phyloP scores from a whole-genome alignment of 139 green algal genomes.

The Coelastrella sp. region DNA sequence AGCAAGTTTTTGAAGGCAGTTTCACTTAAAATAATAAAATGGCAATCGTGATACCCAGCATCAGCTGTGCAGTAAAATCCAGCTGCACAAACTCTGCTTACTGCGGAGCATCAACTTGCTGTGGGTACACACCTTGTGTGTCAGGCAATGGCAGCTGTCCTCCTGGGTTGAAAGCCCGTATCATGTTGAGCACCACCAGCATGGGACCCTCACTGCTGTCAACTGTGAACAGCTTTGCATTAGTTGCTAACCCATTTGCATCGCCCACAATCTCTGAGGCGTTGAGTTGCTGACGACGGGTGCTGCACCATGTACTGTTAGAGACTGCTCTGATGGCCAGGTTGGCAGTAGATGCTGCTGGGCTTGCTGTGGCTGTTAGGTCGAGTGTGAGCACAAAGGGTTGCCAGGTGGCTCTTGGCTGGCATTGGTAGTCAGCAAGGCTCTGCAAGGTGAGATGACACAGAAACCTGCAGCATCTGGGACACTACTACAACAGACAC shows the following conservation, averaged over 20 bases:
- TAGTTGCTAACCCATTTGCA: not conserved
- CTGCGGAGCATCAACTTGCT: too few relatives aligned
- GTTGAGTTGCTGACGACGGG: not conserved
- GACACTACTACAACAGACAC: too few relatives aligned
- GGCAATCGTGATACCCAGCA: not conserved
- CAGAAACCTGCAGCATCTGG: too few relatives aligned
- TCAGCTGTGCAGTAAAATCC: not conserved
- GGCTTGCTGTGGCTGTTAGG: not conserved
- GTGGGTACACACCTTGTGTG: not conserved
- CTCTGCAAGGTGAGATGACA: not conserved
- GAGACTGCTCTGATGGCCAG: not conserved
- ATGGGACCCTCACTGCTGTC: not conserved
- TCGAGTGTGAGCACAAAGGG: constrained; percentile 11
- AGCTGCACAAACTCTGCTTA: not conserved
- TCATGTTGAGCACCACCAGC: not conserved
- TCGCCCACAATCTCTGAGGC: not conserved
- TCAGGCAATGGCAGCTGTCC: not conserved
- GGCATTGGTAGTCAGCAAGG: not conserved
- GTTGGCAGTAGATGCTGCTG: not conserved
- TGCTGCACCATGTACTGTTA: constrained; percentile 35
- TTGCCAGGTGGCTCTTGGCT: constrained; percentile 25
- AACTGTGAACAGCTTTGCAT: not conserved
- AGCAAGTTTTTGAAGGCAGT: too few relatives aligned
- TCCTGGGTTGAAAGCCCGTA: not conserved
- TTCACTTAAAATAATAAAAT: too few relatives aligned